Evolutionary conservation across 306 rosid species (phyloP).

Genomic region (Quercus suber): DNA sequence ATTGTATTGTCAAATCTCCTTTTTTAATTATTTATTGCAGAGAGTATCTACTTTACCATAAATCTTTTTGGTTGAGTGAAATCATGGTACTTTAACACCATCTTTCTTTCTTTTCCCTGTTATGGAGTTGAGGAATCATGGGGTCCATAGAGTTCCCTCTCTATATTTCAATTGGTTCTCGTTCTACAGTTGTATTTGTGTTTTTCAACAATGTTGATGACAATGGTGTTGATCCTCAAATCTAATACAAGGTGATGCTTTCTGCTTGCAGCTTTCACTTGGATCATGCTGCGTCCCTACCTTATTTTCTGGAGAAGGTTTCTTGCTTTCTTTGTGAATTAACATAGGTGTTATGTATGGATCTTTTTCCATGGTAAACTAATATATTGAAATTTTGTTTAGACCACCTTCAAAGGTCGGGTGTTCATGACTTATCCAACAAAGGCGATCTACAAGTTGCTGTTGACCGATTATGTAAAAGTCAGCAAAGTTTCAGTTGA

Average conservation of each 20-base stretch:
- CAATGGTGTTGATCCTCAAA: background rate
- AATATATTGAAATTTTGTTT: constrained; percentile 8
- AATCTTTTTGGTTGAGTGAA: background rate
- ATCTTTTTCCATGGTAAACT: constrained; percentile 1
- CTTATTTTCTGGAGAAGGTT: constrained; percentile 90
- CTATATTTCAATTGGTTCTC: background rate
- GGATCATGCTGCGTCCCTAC: constrained; percentile 93
- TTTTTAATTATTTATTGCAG: background rate
- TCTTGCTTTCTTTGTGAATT: background rate
- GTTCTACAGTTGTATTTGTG: background rate
- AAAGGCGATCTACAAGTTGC: constrained; percentile 84
- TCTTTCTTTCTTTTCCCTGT: background rate
- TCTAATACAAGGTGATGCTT: background rate
- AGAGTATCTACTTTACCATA: background rate
- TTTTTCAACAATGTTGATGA: background rate
- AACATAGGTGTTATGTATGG: background rate
- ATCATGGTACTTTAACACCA: background rate
- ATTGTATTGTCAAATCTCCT: background rate
- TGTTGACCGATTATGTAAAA: constrained; percentile 79
- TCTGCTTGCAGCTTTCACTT: constrained; percentile 66
- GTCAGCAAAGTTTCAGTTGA: constrained; percentile 93
- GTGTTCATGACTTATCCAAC: constrained; percentile 98
- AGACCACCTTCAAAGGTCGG: constrained; percentile 88
- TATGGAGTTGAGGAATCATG: background rate
- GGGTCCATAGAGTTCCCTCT: background rate